A percentile compares a stretch with the other conserved stretches of the same genome.
These are phyloP conservation scores for Candida oleophila DNA, from an alignment of 805 yeast genomes.

Conservation along the genomic window DNA sequence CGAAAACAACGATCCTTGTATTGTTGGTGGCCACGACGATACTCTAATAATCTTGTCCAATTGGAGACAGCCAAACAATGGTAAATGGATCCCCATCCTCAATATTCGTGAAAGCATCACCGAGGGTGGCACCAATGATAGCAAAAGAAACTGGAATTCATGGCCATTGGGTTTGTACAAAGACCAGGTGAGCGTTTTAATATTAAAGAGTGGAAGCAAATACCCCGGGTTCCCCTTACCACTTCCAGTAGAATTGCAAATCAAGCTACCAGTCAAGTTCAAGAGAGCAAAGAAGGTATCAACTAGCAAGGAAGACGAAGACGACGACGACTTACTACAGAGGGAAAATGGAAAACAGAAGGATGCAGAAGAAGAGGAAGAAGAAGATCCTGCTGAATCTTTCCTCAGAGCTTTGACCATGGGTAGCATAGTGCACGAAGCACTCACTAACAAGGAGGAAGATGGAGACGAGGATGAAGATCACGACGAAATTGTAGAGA, in stretches of 20 bases:
- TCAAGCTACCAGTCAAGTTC: conserved; percentile 59
- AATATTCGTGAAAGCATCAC: conserved; percentile 49
- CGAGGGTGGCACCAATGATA: conserved; percentile 48
- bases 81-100: conserved; percentile 84
- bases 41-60: conserved; percentile 65
- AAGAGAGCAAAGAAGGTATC: conserved; percentile 20
- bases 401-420: conserved; percentile 58
- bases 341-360: conserved; percentile 11
- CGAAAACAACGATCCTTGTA: conserved; percentile 85
- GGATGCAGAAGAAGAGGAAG: conserved; percentile 11
- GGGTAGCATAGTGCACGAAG: conserved; percentile 62
- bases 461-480: conserved; percentile 9
- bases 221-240: conserved; percentile 87
- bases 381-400: conserved; percentile 57
- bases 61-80: conserved; percentile 77
- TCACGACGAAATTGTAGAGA: conserved; percentile 45
- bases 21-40: conserved; percentile 73
- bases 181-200: conserved; percentile 70
- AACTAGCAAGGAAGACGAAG: conserved; percentile 25
- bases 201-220: conserved; percentile 59
- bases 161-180: conserved; percentile 86
- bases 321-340: conserved; percentile 10
- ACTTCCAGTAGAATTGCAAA: conserved; percentile 73
- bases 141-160: conserved; percentile 55
- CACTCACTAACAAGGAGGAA: conserved; percentile 33